phyloP scores from a whole-genome alignment of 2,329 filamentous ascomycete species.

The Apiospora saccharicola region DNA sequence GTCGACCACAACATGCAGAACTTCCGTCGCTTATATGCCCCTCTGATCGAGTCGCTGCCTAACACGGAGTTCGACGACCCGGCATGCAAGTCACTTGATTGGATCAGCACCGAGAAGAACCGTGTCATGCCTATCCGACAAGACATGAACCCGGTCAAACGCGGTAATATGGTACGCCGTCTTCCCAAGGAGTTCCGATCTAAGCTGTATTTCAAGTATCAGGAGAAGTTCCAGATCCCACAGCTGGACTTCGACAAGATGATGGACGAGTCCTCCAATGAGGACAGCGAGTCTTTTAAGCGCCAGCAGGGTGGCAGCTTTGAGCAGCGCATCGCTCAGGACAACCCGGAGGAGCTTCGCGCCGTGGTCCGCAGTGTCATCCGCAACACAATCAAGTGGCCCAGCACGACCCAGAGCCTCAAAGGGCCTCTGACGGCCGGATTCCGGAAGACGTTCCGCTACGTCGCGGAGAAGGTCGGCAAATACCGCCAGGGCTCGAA shows the following conservation, averaged over 20 bases:
- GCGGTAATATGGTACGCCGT: constrained; percentile 95
- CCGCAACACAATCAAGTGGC: constrained; percentile 89
- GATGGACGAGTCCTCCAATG: constrained; percentile 78
- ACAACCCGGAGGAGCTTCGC: constrained; percentile 71
- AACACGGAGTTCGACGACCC: constrained; percentile 82
- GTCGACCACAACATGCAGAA: constrained; percentile 90
- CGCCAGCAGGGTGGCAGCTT: constrained; percentile 83
- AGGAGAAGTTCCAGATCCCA: constrained; percentile 87
- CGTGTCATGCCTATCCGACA: constrained; percentile 75
- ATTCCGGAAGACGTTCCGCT: constrained; percentile 71
- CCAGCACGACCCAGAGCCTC: constrained; percentile 84
- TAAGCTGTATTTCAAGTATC: constrained; percentile 93
- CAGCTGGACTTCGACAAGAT: constrained; percentile 84
- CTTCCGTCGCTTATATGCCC: constrained; percentile 90
- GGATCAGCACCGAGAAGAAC: constrained; percentile 68
- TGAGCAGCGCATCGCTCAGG: constrained; percentile 81
- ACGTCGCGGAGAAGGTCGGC: constrained; percentile 81
- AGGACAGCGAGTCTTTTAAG: constrained; percentile 72
- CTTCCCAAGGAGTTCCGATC: constrained; percentile 86
- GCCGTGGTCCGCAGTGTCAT: constrained; percentile 78
- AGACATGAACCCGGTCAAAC: constrained; percentile 90
- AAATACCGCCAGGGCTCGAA: constrained; percentile 63
- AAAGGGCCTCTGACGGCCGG: constrained; percentile 88
- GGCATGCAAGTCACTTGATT: constrained; percentile 63
- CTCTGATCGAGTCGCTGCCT: constrained; percentile 86